Base-by-base conservation (phyloP, 2,329 filamentous ascomycete species). In the Alternaria incomplexa region DNA sequence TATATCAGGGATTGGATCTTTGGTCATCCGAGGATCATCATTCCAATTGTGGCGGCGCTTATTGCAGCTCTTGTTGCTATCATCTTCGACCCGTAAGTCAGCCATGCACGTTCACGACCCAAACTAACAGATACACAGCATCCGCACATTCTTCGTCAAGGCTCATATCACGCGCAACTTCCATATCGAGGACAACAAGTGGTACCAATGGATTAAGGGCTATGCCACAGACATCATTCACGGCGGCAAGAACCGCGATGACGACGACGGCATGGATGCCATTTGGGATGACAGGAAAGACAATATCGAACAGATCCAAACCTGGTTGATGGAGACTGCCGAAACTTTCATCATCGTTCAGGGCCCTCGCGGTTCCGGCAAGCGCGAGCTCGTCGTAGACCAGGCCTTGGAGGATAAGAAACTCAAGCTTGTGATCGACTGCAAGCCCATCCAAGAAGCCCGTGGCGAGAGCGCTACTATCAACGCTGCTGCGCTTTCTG, bases 311-410 rank as follows among this genome's bases (percentile, higher is more conserved):
- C 89, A 94, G 74, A 87, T 99, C 12, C 89, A 90, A 68, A 90
- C 88, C 13, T 97, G 93, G 93, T 83, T 98, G 8, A 89, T 93
- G 74, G 95, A 97, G 72, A 94, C 91, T 5, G 89, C 91, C 0
- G 93, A 96, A 64, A 98, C 94, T 0, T 97, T 97, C 77, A 93
- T 97, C 66, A 92, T 98, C 9, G 88, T 99, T 1, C 94, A 97
- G 75, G 96, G 96, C 0, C 94, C 96, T 5, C 89, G 93, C 55
- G 96, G 95, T 7, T 96, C 93, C 0, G 96, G 94, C 1, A 97
- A 97, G 81, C 90, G 88, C 66, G 94, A 97, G 70, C 86, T 98
- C 12, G 90, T 98, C 3, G 78, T 97, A 62, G 91, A 97, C 45
- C 92, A 97, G 79, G 91, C 93, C 0, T 84, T 98, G 15, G 88